Base-by-base conservation (phyloP, 2,329 filamentous ascomycete genomes). In the Fusarium austroafricanum region DNA sequence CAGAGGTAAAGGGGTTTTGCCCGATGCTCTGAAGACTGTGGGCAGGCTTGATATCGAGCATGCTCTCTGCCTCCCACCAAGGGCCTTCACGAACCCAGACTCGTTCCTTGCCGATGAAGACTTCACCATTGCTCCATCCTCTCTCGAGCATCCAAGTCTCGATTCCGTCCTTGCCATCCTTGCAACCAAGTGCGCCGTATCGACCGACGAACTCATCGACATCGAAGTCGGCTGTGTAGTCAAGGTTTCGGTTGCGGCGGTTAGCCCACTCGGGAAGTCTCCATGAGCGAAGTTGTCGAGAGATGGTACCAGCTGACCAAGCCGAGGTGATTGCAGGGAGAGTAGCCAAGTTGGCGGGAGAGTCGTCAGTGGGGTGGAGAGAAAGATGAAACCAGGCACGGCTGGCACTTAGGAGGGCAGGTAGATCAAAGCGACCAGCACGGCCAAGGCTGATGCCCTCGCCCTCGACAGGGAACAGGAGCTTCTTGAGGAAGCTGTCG, bases 1-100 rank as follows among this genome's bases (percentile, higher is more conserved):
- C 77, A 7, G 73, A 75, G 44, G 71, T 75, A 46, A 81, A 81
- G 2, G 79, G 79, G 61, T 86, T 87, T 43, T 82, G 85, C 28
- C 84, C 84, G 28, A 79, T 74, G 10, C 70, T 73, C 10, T 75
- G 76, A 23, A 76, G 61, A 43, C 79, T 78, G 39, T 89, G 86
- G 53, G 86, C 83, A 2, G 90, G 88, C 79, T 96, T 95, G 73
- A 96, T 84, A 75, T 99, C 96, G 28, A 98, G 89, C 92, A 97
- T 97, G 64, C 88, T 92, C 81, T 99, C 96, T 7, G 94, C 95
- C 79, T 98, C 95, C 95, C 95, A 98, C 95, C 96, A 99, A 3
- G 94, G 92, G 58, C 83, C 86, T 79, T 99, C 96, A 49, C 95
- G 89, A 83, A 98, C 94, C 96, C 96, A 99, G 40, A 99, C 89